phyloP scores from a whole-genome alignment of 139 green algal genomes.

The Chlorella sp. region DNA sequence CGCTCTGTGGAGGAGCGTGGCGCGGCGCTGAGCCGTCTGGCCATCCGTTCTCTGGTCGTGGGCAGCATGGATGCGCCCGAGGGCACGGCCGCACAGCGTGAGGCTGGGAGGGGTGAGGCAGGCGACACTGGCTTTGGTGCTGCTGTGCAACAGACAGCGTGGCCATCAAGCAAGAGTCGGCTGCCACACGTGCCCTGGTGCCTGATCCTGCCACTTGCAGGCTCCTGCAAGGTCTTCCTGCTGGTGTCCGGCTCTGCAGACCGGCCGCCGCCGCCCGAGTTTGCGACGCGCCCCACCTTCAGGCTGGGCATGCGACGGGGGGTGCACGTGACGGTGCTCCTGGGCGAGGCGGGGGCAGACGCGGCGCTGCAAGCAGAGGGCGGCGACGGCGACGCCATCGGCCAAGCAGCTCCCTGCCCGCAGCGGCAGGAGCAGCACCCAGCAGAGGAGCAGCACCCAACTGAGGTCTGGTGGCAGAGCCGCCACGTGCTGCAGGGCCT shows the following conservation, averaged over 20 bases:
- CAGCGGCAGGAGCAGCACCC: neutral
- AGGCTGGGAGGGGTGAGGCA: neutral
- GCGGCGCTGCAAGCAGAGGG: neutral
- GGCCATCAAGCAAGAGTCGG: neutral
- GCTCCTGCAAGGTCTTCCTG: constrained; percentile 5
- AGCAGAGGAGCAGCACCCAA: neutral
- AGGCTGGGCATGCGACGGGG: neutral
- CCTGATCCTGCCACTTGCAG: neutral
- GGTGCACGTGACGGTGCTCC: neutral
- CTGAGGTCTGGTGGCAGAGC: neutral
- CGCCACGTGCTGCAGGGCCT: neutral
- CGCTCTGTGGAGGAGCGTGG: neutral
- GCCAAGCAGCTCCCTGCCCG: no score
- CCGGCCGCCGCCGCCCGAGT: neutral
- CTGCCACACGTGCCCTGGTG: neutral
- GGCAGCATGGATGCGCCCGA: neutral
- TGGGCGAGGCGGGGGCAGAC: neutral
- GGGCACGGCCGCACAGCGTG: constrained; percentile 1
- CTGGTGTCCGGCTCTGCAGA: neutral
- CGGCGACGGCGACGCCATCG: neutral
- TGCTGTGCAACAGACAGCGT: neutral
- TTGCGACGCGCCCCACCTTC: neutral
- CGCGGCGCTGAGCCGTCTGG: neutral
- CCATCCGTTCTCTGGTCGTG: neutral
- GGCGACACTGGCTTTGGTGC: neutral